Evolutionary conservation across 495 filamentous ascomycete genomes (phyloP).

Genomic region (Aspergillus coremiiformis): DNA sequence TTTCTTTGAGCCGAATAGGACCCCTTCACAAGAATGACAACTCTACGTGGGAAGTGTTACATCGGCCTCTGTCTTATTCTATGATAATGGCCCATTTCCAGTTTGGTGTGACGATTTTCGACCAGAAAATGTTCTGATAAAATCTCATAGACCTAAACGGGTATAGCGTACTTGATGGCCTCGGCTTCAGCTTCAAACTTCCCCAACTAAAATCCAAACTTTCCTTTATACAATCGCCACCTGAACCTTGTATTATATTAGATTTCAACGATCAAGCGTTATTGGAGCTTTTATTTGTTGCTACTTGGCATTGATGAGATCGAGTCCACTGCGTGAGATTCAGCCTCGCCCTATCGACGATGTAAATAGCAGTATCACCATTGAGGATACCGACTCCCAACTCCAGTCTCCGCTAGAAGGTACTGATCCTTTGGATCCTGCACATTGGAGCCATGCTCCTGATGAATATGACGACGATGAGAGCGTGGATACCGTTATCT

Average conservation of each 20-base stretch:
- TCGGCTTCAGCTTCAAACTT: neutral
- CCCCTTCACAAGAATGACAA: too few relatives aligned
- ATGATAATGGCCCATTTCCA: too few relatives aligned
- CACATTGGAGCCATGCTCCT: neutral
- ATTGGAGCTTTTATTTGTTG: too few relatives aligned
- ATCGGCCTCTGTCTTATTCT: too few relatives aligned
- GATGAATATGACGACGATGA: slow-evolving; percentile 11
- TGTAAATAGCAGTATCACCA: slow-evolving; percentile 10
- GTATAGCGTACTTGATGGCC: neutral
- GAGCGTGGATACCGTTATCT: slow-evolving; percentile 15
- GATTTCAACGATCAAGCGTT: too few relatives aligned
- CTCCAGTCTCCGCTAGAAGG: neutral
- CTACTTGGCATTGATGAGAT: slow-evolving; percentile 8
- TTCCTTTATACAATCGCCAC: neutral
- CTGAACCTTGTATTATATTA: neutral
- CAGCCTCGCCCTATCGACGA: slow-evolving; percentile 2
- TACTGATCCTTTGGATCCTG: neutral
- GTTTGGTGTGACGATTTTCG: too few relatives aligned
- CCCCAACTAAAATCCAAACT: neutral
- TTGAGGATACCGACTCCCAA: neutral
- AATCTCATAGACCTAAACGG: neutral
- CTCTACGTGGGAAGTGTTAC: too few relatives aligned
- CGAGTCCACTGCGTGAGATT: slow-evolving; percentile 6
- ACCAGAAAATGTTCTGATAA: neutral
- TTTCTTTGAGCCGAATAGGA: too few relatives aligned